phyloP scores from a whole-genome alignment of 176 grass and related monocot species.

The Oryza longistaminata region DNA sequence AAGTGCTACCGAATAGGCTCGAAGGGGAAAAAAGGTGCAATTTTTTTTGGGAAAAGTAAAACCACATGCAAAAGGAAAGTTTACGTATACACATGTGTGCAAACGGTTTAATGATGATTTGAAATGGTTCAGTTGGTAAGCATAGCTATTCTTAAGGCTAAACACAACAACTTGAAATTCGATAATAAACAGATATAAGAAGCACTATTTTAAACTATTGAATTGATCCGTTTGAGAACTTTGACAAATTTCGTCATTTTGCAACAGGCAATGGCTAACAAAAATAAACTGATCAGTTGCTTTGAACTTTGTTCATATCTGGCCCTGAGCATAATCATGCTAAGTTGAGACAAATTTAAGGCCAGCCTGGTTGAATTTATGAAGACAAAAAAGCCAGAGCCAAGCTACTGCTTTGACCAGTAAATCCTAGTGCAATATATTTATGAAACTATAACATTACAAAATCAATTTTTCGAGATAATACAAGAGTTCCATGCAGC shows the following conservation, averaged over 20 bases:
- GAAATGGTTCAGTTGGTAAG: neutral
- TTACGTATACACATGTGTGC: neutral
- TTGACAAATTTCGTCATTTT: neutral
- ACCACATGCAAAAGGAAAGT: neutral
- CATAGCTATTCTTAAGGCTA: neutral
- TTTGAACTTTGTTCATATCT: neutral
- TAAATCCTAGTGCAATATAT: neutral
- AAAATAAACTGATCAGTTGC: neutral
- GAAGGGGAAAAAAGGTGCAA: neutral
- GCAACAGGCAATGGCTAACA: neutral
- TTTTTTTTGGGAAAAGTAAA: neutral
- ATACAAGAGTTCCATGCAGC: neutral
- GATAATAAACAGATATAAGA: neutral
- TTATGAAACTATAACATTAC: neutral
- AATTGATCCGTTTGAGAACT: neutral
- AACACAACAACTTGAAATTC: neutral
- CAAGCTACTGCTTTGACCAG: neutral
- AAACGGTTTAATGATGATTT: neutral
- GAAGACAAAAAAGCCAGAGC: no score
- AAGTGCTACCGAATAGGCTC: no score
- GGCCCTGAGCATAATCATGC: neutral
- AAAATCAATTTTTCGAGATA: neutral
- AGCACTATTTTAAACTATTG: neutral
- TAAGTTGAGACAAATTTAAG: no score
- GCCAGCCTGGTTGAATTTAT: neutral